Conservation (phyloP, 371 early-diverging fungal genomes). For the Mucor plumbeus region DNA sequence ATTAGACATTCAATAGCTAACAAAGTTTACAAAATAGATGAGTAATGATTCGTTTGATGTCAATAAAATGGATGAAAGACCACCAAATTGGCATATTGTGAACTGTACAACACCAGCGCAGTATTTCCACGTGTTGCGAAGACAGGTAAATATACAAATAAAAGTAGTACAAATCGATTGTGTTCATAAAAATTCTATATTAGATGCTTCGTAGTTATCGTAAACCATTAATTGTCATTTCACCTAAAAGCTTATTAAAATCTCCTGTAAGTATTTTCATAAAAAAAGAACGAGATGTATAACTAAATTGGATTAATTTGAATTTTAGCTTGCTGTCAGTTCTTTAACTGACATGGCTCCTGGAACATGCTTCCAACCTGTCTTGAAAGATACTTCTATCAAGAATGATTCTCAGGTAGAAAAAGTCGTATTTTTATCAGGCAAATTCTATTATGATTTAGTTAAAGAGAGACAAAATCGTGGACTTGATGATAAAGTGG, state of each 20-base stretch:
- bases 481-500: conserved; percentile 72
- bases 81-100: conserved; percentile 93
- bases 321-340: conserved; percentile 68
- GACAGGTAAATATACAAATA: conserved; percentile 71
- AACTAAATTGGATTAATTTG: conserved; percentile 2
- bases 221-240: conserved; percentile 90
- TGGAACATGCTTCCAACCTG: conserved; percentile 83
- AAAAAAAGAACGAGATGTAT: not conserved
- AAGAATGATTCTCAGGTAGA: conserved; percentile 54
- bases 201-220: conserved; percentile 82
- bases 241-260: conserved; percentile 85
- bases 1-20: not conserved
- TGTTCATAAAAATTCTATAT: not conserved
- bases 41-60: conserved; percentile 79
- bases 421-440: conserved; percentile 84
- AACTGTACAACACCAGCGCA: conserved; percentile 95
- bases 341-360: conserved; percentile 82
- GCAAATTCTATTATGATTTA: conserved; percentile 93
- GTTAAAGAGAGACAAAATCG: conserved; percentile 74
- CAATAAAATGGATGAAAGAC: conserved; percentile 48
- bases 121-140: conserved; percentile 93
- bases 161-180: not conserved
- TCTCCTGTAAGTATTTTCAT: conserved; percentile 39
- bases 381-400: conserved; percentile 67
- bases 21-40: conserved; percentile 48